Conservation (phyloP, 1,284 basidiomycete species). For the Puccinia triticina region DNA sequence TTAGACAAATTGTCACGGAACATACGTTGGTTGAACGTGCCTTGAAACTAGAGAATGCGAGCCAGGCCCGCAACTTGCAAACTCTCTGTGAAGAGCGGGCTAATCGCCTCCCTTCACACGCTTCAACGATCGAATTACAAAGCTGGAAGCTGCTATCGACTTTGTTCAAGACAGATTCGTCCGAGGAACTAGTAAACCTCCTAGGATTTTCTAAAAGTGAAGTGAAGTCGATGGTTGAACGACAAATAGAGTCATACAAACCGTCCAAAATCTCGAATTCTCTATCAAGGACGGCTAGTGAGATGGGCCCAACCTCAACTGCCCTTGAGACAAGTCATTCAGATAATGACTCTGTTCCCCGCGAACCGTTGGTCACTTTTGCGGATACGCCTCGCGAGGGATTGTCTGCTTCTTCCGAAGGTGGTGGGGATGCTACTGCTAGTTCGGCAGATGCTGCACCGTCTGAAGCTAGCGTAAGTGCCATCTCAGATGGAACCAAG, state of each 20-base stretch:
- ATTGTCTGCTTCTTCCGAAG: conserved; percentile 57
- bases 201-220: conserved; percentile 92
- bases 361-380: conserved; percentile 56
- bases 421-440: conserved; percentile 63
- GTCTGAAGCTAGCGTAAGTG: conserved; percentile 71
- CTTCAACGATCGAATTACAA: conserved; percentile 63
- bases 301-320: conserved; percentile 69
- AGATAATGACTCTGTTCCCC: conserved; percentile 59
- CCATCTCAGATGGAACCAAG: conserved; percentile 69
- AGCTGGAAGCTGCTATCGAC: conserved; percentile 87
- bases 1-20: conserved; percentile 78
- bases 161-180: conserved; percentile 83
- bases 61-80: conserved; percentile 68
- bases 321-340: conserved; percentile 71
- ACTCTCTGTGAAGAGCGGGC: conserved; percentile 70
- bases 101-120: conserved; percentile 60
- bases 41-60: conserved; percentile 70
- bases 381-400: conserved; percentile 59
- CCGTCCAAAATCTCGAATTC: conserved; percentile 61
- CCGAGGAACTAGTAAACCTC: conserved; percentile 85
- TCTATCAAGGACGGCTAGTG: conserved; percentile 61
- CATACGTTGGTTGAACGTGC: conserved; percentile 76
- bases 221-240: conserved; percentile 75
- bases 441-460: conserved; percentile 66
- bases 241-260: conserved; percentile 77